Percentiles rank a stretch among this genome's conserved stretches.
These are phyloP conservation scores for Suhomyces kunorum DNA, from an alignment of 1,139 yeast genomes.

Conservation along the genomic window DNA sequence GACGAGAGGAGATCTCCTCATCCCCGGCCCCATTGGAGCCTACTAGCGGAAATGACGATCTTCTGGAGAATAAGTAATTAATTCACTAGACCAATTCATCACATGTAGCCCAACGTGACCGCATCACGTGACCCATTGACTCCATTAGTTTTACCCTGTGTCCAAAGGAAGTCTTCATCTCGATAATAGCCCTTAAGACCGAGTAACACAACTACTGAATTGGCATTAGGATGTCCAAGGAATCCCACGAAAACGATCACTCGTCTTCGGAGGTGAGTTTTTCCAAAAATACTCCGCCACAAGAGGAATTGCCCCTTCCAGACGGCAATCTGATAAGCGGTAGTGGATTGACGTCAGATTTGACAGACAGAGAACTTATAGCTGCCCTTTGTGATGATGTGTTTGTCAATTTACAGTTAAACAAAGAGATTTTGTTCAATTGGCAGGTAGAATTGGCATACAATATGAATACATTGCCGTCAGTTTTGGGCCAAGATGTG, in stretches of 20 bases:
- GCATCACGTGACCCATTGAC: conserved; percentile 2
- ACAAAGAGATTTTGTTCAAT: conserved; percentile 30
- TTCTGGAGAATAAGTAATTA: background rate
- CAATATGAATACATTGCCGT: conserved; percentile 22
- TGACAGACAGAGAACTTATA: conserved; percentile 14
- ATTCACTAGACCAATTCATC: background rate
- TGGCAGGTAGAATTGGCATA: conserved; percentile 41
- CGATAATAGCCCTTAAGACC: background rate
- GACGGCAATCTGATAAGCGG: background rate
- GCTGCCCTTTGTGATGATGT: conserved; percentile 26
- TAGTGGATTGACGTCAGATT: background rate
- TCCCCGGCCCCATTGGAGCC: conserved; percentile 21
- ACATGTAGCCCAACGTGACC: background rate
- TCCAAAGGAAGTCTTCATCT: background rate
- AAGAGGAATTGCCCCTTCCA: background rate
- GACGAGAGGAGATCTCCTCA: conserved; percentile 25
- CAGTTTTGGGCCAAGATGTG: conserved; percentile 28
- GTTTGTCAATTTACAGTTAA: conserved; percentile 29
- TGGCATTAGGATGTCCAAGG: background rate
- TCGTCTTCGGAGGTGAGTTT: background rate
- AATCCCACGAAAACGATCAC: background rate
- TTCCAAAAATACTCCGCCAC: background rate
- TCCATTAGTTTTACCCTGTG: background rate
- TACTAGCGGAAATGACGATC: conserved; percentile 3
- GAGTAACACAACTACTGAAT: background rate